These are phyloP conservation scores for Linum trigynum DNA, from an alignment of 345 rosid species.

Conservation along the genomic window DNA sequence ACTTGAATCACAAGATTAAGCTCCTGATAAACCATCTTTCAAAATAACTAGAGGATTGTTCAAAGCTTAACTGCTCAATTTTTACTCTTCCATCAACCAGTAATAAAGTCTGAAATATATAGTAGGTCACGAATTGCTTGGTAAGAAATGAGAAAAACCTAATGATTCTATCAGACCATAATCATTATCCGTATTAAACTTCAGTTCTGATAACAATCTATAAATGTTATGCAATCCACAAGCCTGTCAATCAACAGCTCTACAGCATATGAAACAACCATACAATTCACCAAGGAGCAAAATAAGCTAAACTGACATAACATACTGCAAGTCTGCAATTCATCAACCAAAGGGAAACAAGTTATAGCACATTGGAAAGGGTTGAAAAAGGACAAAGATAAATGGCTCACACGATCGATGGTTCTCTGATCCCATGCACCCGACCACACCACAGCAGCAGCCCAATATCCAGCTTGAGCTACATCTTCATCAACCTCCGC, in stretches of 20 bases:
- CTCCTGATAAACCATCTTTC: not conserved
- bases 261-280: not conserved
- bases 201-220: not conserved
- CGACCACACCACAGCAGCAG: slow-evolving; percentile 92
- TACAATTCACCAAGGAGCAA: slow-evolving; percentile 3
- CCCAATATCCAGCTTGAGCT: slow-evolving; percentile 80
- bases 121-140: not conserved
- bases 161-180: not conserved
- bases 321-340: not conserved
- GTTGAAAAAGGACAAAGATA: slow-evolving; percentile 5
- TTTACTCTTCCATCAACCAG: not conserved
- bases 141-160: not conserved
- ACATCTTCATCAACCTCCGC: slow-evolving; percentile 41
- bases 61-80: too few relatives aligned
- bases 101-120: too few relatives aligned
- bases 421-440: slow-evolving; percentile 90
- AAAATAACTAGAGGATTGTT: too few relatives aligned
- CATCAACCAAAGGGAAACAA: not conserved
- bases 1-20: not conserved
- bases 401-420: slow-evolving; percentile 67
- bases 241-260: not conserved
- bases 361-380: slow-evolving; percentile 1
- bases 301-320: not conserved
- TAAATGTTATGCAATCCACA: not conserved
- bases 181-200: not conserved